Base-by-base conservation (phyloP, 208 protist genomes). In the Lotmaria passim region DNA sequence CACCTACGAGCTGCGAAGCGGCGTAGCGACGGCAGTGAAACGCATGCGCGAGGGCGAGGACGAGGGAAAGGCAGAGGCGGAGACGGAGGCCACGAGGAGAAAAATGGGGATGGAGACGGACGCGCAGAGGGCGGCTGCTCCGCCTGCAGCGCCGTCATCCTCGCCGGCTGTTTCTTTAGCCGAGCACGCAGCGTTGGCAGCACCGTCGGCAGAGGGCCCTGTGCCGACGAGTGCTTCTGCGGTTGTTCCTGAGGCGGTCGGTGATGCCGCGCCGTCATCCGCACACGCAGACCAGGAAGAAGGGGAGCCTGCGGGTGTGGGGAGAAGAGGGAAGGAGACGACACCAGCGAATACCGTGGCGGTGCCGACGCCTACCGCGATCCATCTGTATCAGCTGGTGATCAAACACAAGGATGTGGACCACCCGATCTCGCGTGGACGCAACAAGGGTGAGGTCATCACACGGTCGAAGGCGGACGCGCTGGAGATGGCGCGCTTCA, bases 331-430 rank as follows among this genome's bases (percentile, higher is more conserved):
- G n/a, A n/a, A n/a, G n/a, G n/a, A n/a, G n/a, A n/a, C n/a, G n/a
- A n/a, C n/a, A n/a, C n/a, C n/a, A n/a, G n/a, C n/a, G n/a, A n/a
- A n/a, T n/a, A n/a, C n/a, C n/a, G n/a, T 12, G 36, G 36, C 36
- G 36, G 36, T 12, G 33, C 33, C 33, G 15, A 19, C 39, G 52
- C 38, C 39, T 11, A 59, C 50, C 46, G 55, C 58, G 14, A 73
- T 84, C 30, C 86, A 93, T 39, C 78, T 96, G 23, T 95, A 86
- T 38, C 92, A 96, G 43, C 75, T 96, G 15, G 81, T 96, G 23
- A 83, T 96, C 48, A 96, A 96, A 59, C 92, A 96, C 85, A 93
- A 93, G 58, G 85, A 95, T 62, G 81, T 91, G 17, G 75, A 83
- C 15, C 86, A 91, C 28, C 89, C 87, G 19, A 59, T 91, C 24